phyloP scores from a whole-genome alignment of 805 yeast genomes.

The Saturnispora halmiae region DNA sequence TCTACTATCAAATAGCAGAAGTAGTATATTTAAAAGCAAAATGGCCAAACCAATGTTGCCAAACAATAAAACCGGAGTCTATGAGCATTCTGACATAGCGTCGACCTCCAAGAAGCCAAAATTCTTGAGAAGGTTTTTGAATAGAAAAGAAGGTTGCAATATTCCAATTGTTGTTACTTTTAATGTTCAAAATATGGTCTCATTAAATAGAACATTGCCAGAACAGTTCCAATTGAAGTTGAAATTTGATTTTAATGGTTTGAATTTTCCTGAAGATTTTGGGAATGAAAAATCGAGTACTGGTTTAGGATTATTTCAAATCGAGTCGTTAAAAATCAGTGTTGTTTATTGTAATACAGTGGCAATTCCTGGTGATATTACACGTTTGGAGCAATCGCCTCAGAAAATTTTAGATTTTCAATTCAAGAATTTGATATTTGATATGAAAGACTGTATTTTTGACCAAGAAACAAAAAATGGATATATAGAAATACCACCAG shows the following conservation, averaged over 20 bases:
- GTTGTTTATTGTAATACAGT: neutral
- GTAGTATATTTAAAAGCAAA: neutral
- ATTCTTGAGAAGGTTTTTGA: slow-evolving; percentile 3
- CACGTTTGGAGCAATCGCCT: neutral
- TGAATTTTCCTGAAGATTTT: neutral
- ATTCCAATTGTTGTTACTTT: neutral
- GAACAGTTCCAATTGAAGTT: slow-evolving; percentile 2
- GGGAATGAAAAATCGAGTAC: neutral
- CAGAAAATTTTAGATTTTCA: neutral
- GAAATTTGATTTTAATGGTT: neutral
- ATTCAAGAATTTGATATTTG: neutral
- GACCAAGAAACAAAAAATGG: neutral
- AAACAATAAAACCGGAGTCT: neutral
- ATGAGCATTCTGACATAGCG: neutral
- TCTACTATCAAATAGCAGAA: neutral
- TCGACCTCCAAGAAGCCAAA: slow-evolving; percentile 1
- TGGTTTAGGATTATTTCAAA: slow-evolving; percentile 5
- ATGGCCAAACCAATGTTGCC: neutral
- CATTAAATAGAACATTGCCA: slow-evolving; percentile 1
- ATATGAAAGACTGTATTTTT: neutral
- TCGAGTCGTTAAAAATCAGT: slow-evolving; percentile 1
- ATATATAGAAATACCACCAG: neutral
- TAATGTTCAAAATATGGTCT: too few relatives aligned
- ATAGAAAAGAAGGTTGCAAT: slow-evolving; percentile 1
- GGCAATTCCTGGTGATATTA: neutral